Percentiles rank a stretch among this genome's conserved stretches.
phyloP scores from a whole-genome alignment of 2,329 filamentous ascomycete genomes.

The Paecilomyces fulvus region DNA sequence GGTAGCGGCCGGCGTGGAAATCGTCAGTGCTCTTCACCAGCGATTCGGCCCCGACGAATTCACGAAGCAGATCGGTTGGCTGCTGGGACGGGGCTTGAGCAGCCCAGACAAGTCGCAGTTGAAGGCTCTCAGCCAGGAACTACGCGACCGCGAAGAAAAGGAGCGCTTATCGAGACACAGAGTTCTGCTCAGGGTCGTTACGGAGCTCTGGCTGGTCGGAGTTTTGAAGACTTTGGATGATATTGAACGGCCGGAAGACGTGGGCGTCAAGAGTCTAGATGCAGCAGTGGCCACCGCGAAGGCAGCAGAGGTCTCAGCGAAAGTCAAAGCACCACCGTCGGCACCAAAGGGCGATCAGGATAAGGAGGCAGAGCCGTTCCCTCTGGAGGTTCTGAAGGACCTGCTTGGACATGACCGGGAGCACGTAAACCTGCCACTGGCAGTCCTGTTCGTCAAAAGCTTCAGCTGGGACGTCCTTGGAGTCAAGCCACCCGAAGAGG shows the following conservation, averaged over 20 bases:
- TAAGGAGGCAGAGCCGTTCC: slow-evolving; percentile 78
- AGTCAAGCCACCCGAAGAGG: slow-evolving; percentile 62
- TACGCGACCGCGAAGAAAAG: slow-evolving; percentile 91
- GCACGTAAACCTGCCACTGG: slow-evolving; percentile 79
- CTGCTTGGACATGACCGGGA: slow-evolving; percentile 88
- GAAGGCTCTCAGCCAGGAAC: slow-evolving; percentile 69
- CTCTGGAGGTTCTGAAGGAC: slow-evolving; percentile 95
- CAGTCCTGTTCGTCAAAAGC: slow-evolving; percentile 91
- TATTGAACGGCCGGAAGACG: slow-evolving; percentile 56
- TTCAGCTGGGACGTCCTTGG: slow-evolving; percentile 95
- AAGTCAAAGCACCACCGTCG: slow-evolving; percentile 53
- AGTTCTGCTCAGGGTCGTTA: slow-evolving; percentile 77
- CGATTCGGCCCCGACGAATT: slow-evolving; percentile 86
- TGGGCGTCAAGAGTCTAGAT: slow-evolving; percentile 48
- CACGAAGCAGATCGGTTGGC: slow-evolving; percentile 84
- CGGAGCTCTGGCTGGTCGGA: slow-evolving; percentile 91
- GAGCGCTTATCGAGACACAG: slow-evolving; percentile 82
- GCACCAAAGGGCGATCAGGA: slow-evolving; percentile 48
- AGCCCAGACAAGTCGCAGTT: slow-evolving; percentile 79
- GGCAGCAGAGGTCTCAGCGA: slow-evolving; percentile 48
- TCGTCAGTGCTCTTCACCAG: slow-evolving; percentile 91
- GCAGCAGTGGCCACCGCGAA: slow-evolving; percentile 36
- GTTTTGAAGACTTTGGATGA: slow-evolving; percentile 74
- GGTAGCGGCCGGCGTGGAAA: slow-evolving; percentile 82
- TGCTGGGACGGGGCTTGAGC: slow-evolving; percentile 80